Evolutionary conservation across 2,329 filamentous ascomycete genomes (phyloP), one percentile per base, ranked within the genome.

Genomic region (Dactylonectria macrodidyma): DNA sequence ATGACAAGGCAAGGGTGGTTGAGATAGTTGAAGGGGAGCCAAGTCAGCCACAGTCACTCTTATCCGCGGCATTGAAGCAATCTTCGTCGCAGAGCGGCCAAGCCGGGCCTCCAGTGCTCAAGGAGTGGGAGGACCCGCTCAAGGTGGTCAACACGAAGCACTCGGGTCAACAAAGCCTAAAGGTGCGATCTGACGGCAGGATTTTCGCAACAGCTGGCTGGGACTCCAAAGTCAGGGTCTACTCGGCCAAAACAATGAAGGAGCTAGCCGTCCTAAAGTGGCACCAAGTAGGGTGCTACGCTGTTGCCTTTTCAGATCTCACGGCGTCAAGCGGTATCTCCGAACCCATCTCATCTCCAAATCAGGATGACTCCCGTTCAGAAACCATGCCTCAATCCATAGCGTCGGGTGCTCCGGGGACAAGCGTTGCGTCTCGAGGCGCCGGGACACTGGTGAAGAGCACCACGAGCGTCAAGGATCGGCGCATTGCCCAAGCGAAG

Each of bases 201-300:
- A 87, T 99, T 4, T 92, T 98, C 71, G 94, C 93, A 3, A 98
- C 95, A 0, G 95, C 94, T 0, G 96, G 96, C 3, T 99, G 96
- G 96, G 96, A 99, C 79, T 88, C 90, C 1, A 89, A 91, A 55
- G 85, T 95, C 1, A 87, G 96, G 9, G 90, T 98, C 1, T 99
- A 98, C 80, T 92, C 92, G 3, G 83, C 87, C 54, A 94, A 92
- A 80, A 92, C 90, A 0, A 87, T 98, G 85, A 93, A 92, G 76
- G 95, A 98, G 80, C 81, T 98, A 11, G 96, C 95, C 0, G 94
- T 98, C 62, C 83, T 98, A 70, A 97, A 97, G 81, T 98, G 95
- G 95, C 96, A 98, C 81, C 91, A 92, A 73, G 92, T 93, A 36
- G 95, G 95, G 1, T 95, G 94, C 71, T 98, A 96, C 81, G 89